phyloP scores from a whole-genome alignment of 1,284 basidiomycete genomes.

The Ganoderma resinaceum region DNA sequence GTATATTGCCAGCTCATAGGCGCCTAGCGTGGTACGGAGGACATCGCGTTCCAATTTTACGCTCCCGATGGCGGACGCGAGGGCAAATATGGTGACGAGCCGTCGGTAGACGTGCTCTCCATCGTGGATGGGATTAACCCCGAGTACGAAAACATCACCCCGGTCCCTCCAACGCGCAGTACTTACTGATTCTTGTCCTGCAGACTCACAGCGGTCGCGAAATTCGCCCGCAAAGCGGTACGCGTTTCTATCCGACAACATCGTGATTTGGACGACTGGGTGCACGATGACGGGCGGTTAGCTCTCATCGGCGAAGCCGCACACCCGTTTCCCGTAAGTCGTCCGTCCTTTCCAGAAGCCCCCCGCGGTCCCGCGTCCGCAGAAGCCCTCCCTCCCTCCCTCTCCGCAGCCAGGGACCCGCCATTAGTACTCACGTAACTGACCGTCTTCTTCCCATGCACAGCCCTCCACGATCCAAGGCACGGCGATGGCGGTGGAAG shows the following conservation, averaged over 20 bases:
- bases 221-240: conserved; percentile 32
- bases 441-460: conserved; percentile 36
- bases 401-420: background rate
- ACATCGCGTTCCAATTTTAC: conserved; percentile 31
- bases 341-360: conserved; percentile 21
- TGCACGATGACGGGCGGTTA: conserved; percentile 33
- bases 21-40: conserved; percentile 17
- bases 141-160: conserved; percentile 6
- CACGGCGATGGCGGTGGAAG: conserved; percentile 54
- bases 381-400: background rate
- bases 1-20: no score
- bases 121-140: conserved; percentile 8
- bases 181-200: background rate
- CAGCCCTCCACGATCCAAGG: conserved; percentile 46
- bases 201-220: conserved; percentile 45
- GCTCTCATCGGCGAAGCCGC: conserved; percentile 48
- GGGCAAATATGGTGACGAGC: conserved; percentile 23
- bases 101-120: conserved; percentile 13
- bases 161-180: background rate
- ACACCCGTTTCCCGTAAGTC: conserved; percentile 57
- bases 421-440: background rate
- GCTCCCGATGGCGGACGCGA: conserved; percentile 24
- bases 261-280: conserved; percentile 40
- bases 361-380: background rate
- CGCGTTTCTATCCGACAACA: conserved; percentile 27